Base-by-base conservation (phyloP, 2,329 filamentous ascomycete species). In the Dactylonectria macrodidyma region DNA sequence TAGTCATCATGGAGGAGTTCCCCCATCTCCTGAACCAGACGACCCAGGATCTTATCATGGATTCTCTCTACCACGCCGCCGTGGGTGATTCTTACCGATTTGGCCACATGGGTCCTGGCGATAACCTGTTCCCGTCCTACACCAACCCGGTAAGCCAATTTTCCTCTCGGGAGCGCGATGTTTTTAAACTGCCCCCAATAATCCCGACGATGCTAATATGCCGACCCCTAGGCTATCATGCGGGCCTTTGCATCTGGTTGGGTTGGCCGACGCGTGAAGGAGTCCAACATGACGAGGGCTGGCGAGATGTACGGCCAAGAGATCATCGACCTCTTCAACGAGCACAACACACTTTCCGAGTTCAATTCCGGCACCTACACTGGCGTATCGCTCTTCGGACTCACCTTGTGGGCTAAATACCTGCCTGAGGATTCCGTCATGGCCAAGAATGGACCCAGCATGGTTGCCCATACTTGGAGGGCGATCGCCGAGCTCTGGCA, bases 281-380 rank as follows among this genome's bases (percentile, higher is more conserved):
- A 91, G 62, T 77, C 79, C 9, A 91, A 91, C 72, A 88, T 91
- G 85, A 91, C 89, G 0, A 73, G 70, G 0, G 81, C 87, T 0
- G 89, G 89, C 30, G 89, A 92, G 72, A 73, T 72, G 0, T 88
- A 90, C 69, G 89, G 88, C 0, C 76, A 84, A 48, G 83, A 89
- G 9, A 82, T 91, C 48, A 81, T 91, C 8, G 81, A 86, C 34
- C 82, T 92, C 0, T 92, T 91, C 70, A 81, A 86, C 66, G 80
- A 82, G 5, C 83, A 85, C 61, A 80, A 86, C 67, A 91, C 89
- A 0, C 81, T 92, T 1, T 89, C 87, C 2, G 89, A 91, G 71
- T 91, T 90, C 77, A 90, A 90, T 72, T 86, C 85, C 0, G 87
- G 87, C 5, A 92, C 90, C 0, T 92, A 92, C 72, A 87, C 88